Conservation (phyloP, 2,329 filamentous ascomycete genomes). For the Fusarium pseudocircinatum region DNA sequence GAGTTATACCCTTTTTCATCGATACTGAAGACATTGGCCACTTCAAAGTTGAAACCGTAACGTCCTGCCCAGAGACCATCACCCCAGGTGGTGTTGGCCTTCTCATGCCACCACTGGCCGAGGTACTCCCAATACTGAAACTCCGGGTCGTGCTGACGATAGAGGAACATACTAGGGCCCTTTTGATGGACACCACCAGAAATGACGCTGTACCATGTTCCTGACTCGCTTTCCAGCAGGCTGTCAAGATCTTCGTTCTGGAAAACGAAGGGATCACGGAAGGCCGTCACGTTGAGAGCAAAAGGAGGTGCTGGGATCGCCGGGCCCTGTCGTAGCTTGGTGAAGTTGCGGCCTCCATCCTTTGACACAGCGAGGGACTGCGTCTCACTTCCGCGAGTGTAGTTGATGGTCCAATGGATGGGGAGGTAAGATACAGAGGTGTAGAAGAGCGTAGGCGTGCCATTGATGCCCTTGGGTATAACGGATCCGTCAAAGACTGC, state of each 20-base stretch:
- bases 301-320: slow-evolving; percentile 32
- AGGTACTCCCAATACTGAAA: slow-evolving; percentile 42
- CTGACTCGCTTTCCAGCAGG: slow-evolving; percentile 29
- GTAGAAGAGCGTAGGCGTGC: slow-evolving; percentile 55
- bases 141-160: slow-evolving; percentile 36
- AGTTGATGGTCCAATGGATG: slow-evolving; percentile 57
- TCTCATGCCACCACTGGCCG: slow-evolving; percentile 49
- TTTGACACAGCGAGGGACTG: slow-evolving; percentile 55
- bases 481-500: slow-evolving; percentile 57
- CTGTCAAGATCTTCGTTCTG: slow-evolving; percentile 32
- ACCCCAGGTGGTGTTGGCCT: slow-evolving; percentile 50
- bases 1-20: slow-evolving; percentile 51
- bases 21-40: slow-evolving; percentile 54
- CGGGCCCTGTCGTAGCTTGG: slow-evolving; percentile 36
- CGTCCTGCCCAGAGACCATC: slow-evolving; percentile 49
- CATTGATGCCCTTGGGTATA: slow-evolving; percentile 54
- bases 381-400: slow-evolving; percentile 57
- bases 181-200: slow-evolving; percentile 36
- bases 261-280: slow-evolving; percentile 39
- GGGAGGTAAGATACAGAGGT: slow-evolving; percentile 56
- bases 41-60: slow-evolving; percentile 58
- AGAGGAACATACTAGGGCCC: slow-evolving; percentile 37
- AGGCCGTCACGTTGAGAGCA: slow-evolving; percentile 38
- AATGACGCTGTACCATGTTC: slow-evolving; percentile 35
- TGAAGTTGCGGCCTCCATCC: slow-evolving; percentile 46